Base-by-base conservation (phyloP, 2,329 filamentous ascomycete species). In the Trichoderma koningii region DNA sequence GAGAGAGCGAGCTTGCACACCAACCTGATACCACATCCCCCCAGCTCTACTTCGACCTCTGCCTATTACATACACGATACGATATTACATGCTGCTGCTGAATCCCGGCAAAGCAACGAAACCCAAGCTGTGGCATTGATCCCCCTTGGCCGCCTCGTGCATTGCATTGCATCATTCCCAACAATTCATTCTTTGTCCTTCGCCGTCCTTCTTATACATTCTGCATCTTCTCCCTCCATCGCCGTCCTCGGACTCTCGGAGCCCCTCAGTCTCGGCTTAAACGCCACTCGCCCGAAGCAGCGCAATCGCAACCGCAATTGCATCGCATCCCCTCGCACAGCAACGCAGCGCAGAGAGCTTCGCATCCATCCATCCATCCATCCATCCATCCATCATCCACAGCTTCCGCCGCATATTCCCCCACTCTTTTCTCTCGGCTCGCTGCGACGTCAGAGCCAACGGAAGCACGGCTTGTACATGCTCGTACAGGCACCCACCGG, bases 231-330 rank as follows among this genome's bases (percentile, higher is more conserved):
- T 38, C 34, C 34, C 34, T 38, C 41, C 60, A 48, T 30, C 28
- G 50, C 50, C 47, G 51, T 21, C 52, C 44, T 55, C 52, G 61
- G 61, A 45, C n/a, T 45, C 45, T 64, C 61, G 51, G 52, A 56
- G 61, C 61, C 44, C 61, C 61, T 64, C 61, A 41, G 38, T 44
- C 42, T 64, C 61, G 61, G 61, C 51, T 34, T 45, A 64, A 38
- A 28, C 42, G 30, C 17, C 51, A 41, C 23, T 19, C 42, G 28
- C 34, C 42, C 50, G 23, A 63, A 48, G 42, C 12, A 44, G 28
- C 21, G 21, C 34, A 38, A 38, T 38, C 34, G 34, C 34, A 38
- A 38, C 4, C 28, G 7, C 21, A 23, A 23, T 34, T 7, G 30
- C 30, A 34, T 34, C 30, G 34, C 34, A 34, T 34, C 30, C 12